Conservation (phyloP, 768 basidiomycete species). For the Brasilioporus rufonigricans region DNA sequence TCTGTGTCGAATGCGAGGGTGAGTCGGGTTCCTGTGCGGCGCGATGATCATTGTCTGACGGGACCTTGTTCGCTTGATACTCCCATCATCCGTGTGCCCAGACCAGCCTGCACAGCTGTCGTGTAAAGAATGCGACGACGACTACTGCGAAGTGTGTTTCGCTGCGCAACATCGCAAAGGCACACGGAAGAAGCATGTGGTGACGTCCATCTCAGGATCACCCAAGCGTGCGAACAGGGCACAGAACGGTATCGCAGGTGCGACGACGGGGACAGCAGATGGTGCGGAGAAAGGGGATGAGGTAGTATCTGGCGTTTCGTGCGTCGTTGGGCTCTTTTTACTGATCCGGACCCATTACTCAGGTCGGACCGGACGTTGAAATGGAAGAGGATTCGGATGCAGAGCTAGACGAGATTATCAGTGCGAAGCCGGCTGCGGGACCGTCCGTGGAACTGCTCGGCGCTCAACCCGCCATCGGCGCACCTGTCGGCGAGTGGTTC, state of each 20-base stretch:
- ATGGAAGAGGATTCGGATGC: slow-evolving; percentile 35
- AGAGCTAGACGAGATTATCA: slow-evolving; percentile 37
- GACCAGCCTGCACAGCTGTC: slow-evolving; percentile 80
- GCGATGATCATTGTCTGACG: neutral
- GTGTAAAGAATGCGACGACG: slow-evolving; percentile 71
- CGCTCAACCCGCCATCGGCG: slow-evolving; percentile 58
- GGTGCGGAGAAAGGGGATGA: slow-evolving; percentile 13
- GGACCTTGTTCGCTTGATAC: neutral
- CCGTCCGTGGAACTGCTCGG: slow-evolving; percentile 38
- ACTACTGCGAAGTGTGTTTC: slow-evolving; percentile 85
- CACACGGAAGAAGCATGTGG: slow-evolving; percentile 60
- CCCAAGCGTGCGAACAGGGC: slow-evolving; percentile 6
- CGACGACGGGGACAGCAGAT: neutral
- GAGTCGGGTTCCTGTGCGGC: neutral
- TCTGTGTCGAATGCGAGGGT: slow-evolving; percentile 89
- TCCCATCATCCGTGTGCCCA: too few species aligned
- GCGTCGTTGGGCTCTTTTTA: too few species aligned
- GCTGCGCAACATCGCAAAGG: slow-evolving; percentile 84
- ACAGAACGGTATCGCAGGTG: slow-evolving; percentile 11
- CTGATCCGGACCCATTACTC: slow-evolving; percentile 3
- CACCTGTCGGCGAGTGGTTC: slow-evolving; percentile 80
- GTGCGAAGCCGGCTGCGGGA: slow-evolving; percentile 23
- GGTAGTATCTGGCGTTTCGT: slow-evolving; percentile 11
- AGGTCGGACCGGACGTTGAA: slow-evolving; percentile 36
- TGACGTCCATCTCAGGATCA: slow-evolving; percentile 42